Evolutionary conservation across 176 grass and related monocot species (phyloP).

Genomic region (Oryza coarctata): DNA sequence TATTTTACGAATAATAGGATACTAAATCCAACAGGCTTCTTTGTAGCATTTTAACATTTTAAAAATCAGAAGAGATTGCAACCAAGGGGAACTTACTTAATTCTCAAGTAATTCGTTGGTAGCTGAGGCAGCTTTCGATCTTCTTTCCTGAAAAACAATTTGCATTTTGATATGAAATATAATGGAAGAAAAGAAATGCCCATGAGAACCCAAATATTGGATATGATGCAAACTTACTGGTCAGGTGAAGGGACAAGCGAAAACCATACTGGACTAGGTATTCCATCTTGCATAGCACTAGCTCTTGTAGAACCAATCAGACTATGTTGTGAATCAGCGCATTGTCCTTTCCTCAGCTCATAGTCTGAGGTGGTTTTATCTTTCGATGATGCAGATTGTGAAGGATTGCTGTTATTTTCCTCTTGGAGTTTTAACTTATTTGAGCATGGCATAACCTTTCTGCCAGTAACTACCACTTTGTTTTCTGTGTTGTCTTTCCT

Average conservation of each 20-base stretch:
- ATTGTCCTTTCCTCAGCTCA: constrained; percentile 41
- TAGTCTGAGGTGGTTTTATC: constrained; percentile 33
- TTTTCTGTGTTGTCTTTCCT: constrained; percentile 41
- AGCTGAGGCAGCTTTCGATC: constrained; percentile 65
- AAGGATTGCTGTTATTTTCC: constrained; percentile 43
- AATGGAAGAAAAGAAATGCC: neutral
- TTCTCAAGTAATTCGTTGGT: constrained; percentile 60
- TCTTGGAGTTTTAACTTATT: constrained; percentile 46
- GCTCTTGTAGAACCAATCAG: constrained; percentile 37
- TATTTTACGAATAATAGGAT: constrained; percentile 1
- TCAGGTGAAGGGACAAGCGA: constrained; percentile 68
- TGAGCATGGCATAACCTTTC: constrained; percentile 19
- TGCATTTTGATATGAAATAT: constrained; percentile 9
- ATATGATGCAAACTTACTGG: constrained; percentile 50
- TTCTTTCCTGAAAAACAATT: constrained; percentile 71
- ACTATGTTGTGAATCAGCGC: constrained; percentile 21
- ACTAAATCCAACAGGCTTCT: constrained; percentile 8
- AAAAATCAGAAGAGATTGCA: neutral
- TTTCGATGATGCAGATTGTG: constrained; percentile 23
- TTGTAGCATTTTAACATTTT: neutral
- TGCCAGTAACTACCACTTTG: constrained; percentile 40
- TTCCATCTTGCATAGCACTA: constrained; percentile 40
- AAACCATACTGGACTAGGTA: constrained; percentile 67
- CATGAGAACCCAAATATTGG: constrained; percentile 19
- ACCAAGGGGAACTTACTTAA: constrained; percentile 63